Evolutionary conservation across 2,329 filamentous ascomycete genomes (phyloP), one percentile per base, ranked within the genome.

Genomic region (Aspergillus fructus): DNA sequence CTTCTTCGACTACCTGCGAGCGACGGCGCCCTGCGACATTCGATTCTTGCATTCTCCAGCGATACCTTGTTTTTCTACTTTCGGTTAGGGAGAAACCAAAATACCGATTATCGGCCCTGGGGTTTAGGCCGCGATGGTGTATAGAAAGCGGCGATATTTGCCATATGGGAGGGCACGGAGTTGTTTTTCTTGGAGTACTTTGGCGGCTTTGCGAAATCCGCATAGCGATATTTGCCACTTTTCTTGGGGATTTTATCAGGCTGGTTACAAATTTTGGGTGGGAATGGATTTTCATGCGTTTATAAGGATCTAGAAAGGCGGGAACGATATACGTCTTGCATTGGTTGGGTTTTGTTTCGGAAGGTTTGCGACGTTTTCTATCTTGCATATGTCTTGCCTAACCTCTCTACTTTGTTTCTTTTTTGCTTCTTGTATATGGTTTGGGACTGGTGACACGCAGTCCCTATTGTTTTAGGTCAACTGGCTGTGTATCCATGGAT

Each of bases 291-390:
- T 60, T 62, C 62, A 64, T 68, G 60, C 66, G 48, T 70, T 68
- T 69, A 65, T 59, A 68, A 68, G 70, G 68, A 71, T 72, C 67
- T 75, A 75, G 73, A 71, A 67, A 74, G 73, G 72, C 71, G 73
- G 73, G 73, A 74, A 75, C 71, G 73, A 75, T 74, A 75, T 70
- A 75, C 72, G 73, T 75, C 70, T 53, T 75, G 73, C 73, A 75
- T 75, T 70, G 68, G 64, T 71, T 74, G 71, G 72, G 68, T 64
- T 68, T 63, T 71, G 68, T 42, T 43, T 70, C 64, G 68, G 68
- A 59, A 66, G 70, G 59, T 66, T 66, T 68, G 63, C 65, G 64
- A 56, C 57, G 55, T 61, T 65, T 62, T 60, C 45, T 56, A 49
- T 49, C 61, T 64, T 49, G 55, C 62, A 62, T 61, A 43, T 64